phyloP scores from a whole-genome alignment of 768 basidiomycete genomes.

The Termitomyces sp. region DNA sequence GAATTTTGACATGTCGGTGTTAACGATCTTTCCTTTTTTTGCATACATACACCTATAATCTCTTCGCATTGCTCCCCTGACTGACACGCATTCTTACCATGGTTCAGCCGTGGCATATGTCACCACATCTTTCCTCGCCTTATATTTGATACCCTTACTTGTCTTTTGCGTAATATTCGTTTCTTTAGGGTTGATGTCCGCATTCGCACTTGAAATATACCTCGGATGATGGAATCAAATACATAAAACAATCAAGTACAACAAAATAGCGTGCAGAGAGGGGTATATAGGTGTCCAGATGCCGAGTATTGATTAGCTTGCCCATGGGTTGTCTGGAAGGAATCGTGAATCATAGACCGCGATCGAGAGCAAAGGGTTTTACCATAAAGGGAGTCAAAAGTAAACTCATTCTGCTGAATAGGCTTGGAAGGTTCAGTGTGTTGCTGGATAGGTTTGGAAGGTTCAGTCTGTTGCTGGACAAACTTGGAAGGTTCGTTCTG shows the following conservation, averaged over 20 bases:
- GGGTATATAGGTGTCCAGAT: neutral
- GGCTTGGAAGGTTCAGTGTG: neutral
- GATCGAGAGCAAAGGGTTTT: neutral
- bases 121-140: conserved; percentile 27
- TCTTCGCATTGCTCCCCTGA: conserved; percentile 25
- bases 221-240: conserved; percentile 6
- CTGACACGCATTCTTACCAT: conserved; percentile 17
- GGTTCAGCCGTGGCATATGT: conserved; percentile 26
- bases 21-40: conserved; percentile 31
- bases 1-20: conserved; percentile 79
- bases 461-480: no score
- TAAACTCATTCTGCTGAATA: neutral
- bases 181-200: conserved; percentile 9
- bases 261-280: neutral
- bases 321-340: conserved; percentile 1
- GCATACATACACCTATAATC: conserved; percentile 20
- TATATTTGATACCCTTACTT: conserved; percentile 29
- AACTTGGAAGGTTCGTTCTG: neutral
- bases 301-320: neutral
- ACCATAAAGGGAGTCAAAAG: neutral
- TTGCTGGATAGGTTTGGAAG: neutral
- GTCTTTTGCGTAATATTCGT: conserved; percentile 19
- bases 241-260: neutral
- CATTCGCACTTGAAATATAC: conserved; percentile 16
- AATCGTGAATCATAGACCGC: neutral